Evolutionary conservation across 1,139 yeast species (phyloP), one percentile per base, ranked within the genome.

Genomic region (Lodderomyces beijingensis): DNA sequence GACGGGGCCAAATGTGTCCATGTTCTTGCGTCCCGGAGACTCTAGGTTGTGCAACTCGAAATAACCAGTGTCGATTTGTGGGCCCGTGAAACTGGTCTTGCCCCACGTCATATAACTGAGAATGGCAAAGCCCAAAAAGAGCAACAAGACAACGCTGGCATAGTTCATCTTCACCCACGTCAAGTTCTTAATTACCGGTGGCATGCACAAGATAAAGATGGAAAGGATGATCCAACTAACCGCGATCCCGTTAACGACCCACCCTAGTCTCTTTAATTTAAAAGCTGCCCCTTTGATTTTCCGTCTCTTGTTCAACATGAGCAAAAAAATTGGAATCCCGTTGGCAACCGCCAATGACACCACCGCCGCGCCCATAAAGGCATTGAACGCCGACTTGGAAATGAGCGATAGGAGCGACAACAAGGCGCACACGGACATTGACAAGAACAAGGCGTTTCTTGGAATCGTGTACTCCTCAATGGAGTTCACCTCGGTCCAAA

Each of bases 361-460:
- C 1, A 86, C 93, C 4, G 93, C 84, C n/a, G 89, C 81, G 0
- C 95, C 93, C 62, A 86, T 74, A 51, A 85, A 85, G 2, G 95
- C 88, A 53, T 81, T 81, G 58, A 85, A 83, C 1, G 94, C 93
- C 4, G 88, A 74, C 3, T 77, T 63, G 0, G 93, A 83, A 1
- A 85, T 60, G 28, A 86, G 59, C 5, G 91, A 81, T 26, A 83
- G 62, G 12, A 77, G 53, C 2, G 88, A 85, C 23, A 85, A 59
- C 3, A 74, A 40, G 15, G 74, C 74, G 27, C 87, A 77, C 5
- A 81, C 74, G 1, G 62, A 67, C 70, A 81, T 80, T n/a, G 88
- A 78, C 29, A 85, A 62, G 37, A 79, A 58, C 30, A 84, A 65
- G 1, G 94, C 86, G 53, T 84, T 78, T 44, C 74, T 77, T 1